Evolutionary conservation across 768 basidiomycete genomes (phyloP), one percentile per base, ranked within the genome.

Genomic region (Russula brevipes): DNA sequence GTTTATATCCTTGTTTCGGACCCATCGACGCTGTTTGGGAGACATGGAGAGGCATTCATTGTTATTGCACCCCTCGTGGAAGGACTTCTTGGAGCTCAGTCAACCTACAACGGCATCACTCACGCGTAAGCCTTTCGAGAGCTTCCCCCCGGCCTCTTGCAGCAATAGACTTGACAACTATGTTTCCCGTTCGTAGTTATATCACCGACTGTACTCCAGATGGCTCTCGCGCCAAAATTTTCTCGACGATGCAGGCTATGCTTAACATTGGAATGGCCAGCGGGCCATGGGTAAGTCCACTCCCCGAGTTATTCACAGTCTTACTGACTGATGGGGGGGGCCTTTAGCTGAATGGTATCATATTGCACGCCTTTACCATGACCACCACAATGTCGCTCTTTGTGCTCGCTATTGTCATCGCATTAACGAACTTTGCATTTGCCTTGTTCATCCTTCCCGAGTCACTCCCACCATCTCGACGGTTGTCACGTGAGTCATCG

Each of bases 191-290:
- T 36, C 19, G 36, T 57, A 68, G 67, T 31, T 68, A 68, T 45
- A 66, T 59, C 14, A 63, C 67, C 35, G 67, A 68, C 45, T 68
- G 67, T 41, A 63, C 67, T 31, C 54, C 61, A 14, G 67, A 66
- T 52, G 67, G 65, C 30, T 68, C 67, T 8, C 67, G 67, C 41
- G 57, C 67, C 24, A 63, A 66, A 59, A 68, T 68, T 8, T 68
- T 68, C 47, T 57, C 66, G 8, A 68, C 59, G 2, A 61, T 68
- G 54, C 67, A 68, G 38, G 67, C 65, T 8, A 68, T 68, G 65
- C 59, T 68, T 31, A 67, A 68, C 36, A 67, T 68, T n/a, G 67
- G 67, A 35, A 59, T 68, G 50, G 65, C 67, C 33, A 54, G 59
- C 8, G 67, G 67, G 11, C 67, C 67, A 5, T 68, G 67, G 67